phyloP scores from a whole-genome alignment of 805 yeast genomes.

The Saccharomycopsis fibuligera region DNA sequence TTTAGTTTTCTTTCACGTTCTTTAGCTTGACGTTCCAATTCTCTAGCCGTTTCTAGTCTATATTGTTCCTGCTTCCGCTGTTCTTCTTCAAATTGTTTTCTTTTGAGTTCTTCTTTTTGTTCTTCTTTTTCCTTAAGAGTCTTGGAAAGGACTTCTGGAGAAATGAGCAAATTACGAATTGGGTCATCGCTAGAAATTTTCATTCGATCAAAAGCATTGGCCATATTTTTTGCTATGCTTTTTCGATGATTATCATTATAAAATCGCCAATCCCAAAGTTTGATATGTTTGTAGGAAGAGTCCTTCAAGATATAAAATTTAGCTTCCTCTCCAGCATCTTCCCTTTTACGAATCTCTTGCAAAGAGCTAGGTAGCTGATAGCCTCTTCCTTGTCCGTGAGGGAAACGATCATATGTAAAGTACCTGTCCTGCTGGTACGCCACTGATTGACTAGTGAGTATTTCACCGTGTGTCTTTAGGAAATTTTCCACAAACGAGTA shows the following conservation, averaged over 20 bases:
- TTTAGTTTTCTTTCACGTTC: not conserved
- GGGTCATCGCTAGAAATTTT: constrained; percentile 14
- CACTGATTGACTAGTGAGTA: not conserved
- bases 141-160: constrained; percentile 10
- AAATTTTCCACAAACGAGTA: constrained; percentile 3
- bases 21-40: no score
- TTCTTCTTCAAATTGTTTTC: not conserved
- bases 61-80: not conserved
- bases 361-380: not conserved
- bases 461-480: constrained; percentile 6
- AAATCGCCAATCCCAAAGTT: constrained; percentile 20
- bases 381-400: not conserved
- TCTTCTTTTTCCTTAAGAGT: constrained; percentile 7
- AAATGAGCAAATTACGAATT: constrained; percentile 9
- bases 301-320: constrained; percentile 18
- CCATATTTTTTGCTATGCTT: constrained; percentile 13
- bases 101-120: constrained; percentile 1
- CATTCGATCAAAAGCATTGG: constrained; percentile 16
- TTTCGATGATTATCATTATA: constrained; percentile 7
- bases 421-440: constrained; percentile 1
- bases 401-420: not conserved
- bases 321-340: constrained; percentile 1
- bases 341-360: not conserved
- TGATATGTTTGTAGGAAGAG: constrained; percentile 13
- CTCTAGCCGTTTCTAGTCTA: constrained; percentile 1